Evolutionary conservation across 2,329 filamentous ascomycete genomes (phyloP), one percentile per base, ranked within the genome.

Genomic region (Fusarium chlamydosporum): DNA sequence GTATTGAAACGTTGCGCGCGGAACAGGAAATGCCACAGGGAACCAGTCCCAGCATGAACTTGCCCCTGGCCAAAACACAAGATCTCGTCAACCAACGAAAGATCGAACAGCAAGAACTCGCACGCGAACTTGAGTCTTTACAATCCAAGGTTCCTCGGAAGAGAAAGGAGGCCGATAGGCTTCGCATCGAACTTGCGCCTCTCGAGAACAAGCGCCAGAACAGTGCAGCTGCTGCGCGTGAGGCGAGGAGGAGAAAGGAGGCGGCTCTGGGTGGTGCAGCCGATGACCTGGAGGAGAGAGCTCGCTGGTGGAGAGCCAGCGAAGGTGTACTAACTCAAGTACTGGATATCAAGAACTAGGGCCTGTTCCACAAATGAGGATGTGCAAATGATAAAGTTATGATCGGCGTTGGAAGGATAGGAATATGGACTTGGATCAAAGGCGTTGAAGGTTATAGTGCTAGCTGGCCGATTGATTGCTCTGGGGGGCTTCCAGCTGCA

Each of bases 271-370:
- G 88, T 7, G 90, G 89, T 7, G 86, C 89, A 41, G 87, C 88
- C 16, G 91, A 93, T 72, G 91, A 94, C 73, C 77, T 94, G 33
- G 92, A 94, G 76, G 90, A 92, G 78, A 85, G 89, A 71, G 92
- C 90, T 7, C 83, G 91, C 69, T 95, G 92, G 92, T 89, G 89
- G 79, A 86, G 88, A 69, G 89, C 89, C 18, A 88, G 88, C n/a
- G 91, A 93, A 75, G 80, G 82, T 10, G 85, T 83, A 13, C 77
- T 94, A 76, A 88, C 81, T 74, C 83, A 86, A 61, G 88, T 92
- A 79, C 75, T 93, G 70, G 88, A 89, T 68, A 81, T 89, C 16
- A 78, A 85, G 71, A 77, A 75, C 41, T 82, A 72, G n/a, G 38
- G 6, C 23, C 37, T 55, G 8, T 18, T 38, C 38, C 42, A 45